Evolutionary conservation across 495 filamentous ascomycete genomes (phyloP).

Genomic region (Schizothecium vesticola): DNA sequence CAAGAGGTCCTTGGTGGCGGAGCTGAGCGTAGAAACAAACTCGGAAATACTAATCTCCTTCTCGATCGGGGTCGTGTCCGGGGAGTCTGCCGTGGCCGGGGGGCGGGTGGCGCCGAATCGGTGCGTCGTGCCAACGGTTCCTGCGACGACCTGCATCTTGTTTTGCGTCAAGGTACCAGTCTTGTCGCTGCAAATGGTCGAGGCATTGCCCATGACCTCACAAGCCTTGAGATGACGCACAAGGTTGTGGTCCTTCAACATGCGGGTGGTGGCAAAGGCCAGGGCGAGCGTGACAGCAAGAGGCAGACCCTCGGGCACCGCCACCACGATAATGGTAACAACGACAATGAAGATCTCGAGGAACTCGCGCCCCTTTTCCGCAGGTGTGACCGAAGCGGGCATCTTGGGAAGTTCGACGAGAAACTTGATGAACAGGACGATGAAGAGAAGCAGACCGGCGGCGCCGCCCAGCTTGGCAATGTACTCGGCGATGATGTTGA

Average conservation of each 20-base stretch:
- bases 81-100: conserved; percentile 7
- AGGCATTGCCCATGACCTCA: conserved; percentile 98
- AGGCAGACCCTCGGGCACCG: conserved; percentile 89
- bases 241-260: conserved; percentile 93
- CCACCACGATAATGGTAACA: conserved; percentile 92
- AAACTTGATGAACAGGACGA: conserved; percentile 92
- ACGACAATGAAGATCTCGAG: conserved; percentile 91
- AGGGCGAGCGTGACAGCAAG: conserved; percentile 89
- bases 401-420: conserved; percentile 56
- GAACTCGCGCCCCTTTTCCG: conserved; percentile 80
- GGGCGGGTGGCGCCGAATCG: conserved; percentile 49
- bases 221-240: conserved; percentile 88
- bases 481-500: conserved; percentile 84
- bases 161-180: conserved; percentile 94
- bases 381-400: conserved; percentile 43
- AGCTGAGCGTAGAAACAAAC: conserved; percentile 46
- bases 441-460: conserved; percentile 76
- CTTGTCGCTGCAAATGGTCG: conserved; percentile 94
- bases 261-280: conserved; percentile 89
- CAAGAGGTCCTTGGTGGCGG: conserved; percentile 57
- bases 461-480: conserved; percentile 90
- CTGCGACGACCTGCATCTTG: conserved; percentile 83
- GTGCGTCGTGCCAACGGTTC: conserved; percentile 61
- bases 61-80: conserved; percentile 12
- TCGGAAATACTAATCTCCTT: conserved; percentile 23